A percentile compares a stretch with the other conserved stretches of the same genome.
Evolutionary conservation across 176 grass and related monocot genomes (phyloP).

Genomic region (Eragrostis nindensis): DNA sequence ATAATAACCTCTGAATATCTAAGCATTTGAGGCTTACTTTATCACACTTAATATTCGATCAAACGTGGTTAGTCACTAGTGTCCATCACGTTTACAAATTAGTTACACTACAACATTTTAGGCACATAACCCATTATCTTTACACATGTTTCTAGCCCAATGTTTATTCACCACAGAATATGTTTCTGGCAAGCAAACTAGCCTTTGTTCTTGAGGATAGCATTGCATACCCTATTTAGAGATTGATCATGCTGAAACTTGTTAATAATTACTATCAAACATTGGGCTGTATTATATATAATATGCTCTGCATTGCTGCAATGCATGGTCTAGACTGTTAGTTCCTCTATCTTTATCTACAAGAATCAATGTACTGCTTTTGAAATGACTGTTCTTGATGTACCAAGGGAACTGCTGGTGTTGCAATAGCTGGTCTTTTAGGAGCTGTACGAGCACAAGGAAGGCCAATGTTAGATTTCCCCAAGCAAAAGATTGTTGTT

Average conservation of each 20-base stretch:
- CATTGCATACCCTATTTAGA: not conserved
- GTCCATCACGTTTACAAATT: not conserved
- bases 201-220: not conserved
- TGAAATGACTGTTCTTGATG: conserved; percentile 43
- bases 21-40: not conserved
- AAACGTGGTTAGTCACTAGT: not conserved
- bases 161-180: not conserved
- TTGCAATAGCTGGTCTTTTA: conserved; percentile 98
- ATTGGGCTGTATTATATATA: not conserved
- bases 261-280: not conserved
- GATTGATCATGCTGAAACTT: not conserved
- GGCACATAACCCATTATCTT: not conserved
- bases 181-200: not conserved
- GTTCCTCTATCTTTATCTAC: not conserved
- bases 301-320: not conserved
- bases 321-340: not conserved
- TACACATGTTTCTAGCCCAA: not conserved
- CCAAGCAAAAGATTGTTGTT: conserved; percentile 99
- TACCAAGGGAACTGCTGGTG: conserved; percentile 94
- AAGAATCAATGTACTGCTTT: conserved; percentile 7
- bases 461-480: conserved; percentile 94
- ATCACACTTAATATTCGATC: not conserved
- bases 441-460: conserved; percentile 98
- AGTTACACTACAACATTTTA: not conserved
- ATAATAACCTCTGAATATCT: not conserved